Evolutionary conservation across 1,139 yeast species (phyloP).

Genomic region (Chernovozyma sophiae-reginae): DNA sequence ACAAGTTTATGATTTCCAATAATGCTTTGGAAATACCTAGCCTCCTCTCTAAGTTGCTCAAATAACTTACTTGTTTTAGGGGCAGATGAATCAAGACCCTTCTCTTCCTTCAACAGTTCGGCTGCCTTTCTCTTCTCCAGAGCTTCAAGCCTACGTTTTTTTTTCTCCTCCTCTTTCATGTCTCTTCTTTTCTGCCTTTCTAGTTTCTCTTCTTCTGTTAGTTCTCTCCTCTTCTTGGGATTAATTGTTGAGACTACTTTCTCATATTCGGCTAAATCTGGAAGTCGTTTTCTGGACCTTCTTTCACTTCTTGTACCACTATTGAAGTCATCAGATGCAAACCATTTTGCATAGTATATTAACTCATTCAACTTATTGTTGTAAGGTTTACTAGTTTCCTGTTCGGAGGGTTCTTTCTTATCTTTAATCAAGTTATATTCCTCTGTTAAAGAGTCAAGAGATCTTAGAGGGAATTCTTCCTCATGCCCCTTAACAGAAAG

Average conservation of each 20-base stretch:
- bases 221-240: slow-evolving; percentile 1
- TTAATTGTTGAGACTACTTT: slow-evolving; percentile 8
- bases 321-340: slow-evolving; percentile 5
- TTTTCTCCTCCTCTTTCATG: slow-evolving; percentile 7
- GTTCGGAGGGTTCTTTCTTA: too few relatives aligned
- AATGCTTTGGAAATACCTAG: slow-evolving; percentile 37
- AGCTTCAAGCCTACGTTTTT: slow-evolving; percentile 5
- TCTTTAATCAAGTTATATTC: too few relatives aligned
- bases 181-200: slow-evolving; percentile 6
- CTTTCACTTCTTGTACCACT: slow-evolving; percentile 9
- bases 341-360: slow-evolving; percentile 8
- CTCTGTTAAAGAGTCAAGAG: too few relatives aligned
- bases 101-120: too few relatives aligned
- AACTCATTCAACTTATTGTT: slow-evolving; percentile 6
- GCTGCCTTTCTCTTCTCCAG: too few relatives aligned
- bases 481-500: too few relatives aligned
- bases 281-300: slow-evolving; percentile 2
- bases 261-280: slow-evolving; percentile 7
- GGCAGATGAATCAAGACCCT: slow-evolving; percentile 11
- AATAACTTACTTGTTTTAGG: not conserved
- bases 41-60: slow-evolving; percentile 20
- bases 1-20: slow-evolving; percentile 32
- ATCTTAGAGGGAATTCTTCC: too few relatives aligned
- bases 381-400: too few relatives aligned
- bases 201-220: slow-evolving; percentile 10